Base-by-base conservation (phyloP, 2,329 filamentous ascomycete genomes). In the Alternaria viburni region DNA sequence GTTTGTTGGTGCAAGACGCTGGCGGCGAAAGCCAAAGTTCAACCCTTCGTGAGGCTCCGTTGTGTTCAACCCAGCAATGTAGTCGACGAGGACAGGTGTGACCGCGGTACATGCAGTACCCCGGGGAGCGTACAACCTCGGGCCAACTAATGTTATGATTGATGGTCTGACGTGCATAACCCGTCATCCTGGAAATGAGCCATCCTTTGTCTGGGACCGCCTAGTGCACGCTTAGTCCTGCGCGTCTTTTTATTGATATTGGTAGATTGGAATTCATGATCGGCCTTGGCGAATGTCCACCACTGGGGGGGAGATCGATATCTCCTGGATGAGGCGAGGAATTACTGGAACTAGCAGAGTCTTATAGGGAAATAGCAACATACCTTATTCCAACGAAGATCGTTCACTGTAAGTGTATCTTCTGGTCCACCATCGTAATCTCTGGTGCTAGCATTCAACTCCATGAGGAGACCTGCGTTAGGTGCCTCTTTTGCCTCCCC, bases 371-470 rank as follows among this genome's bases (percentile, higher is more conserved):
- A 13, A 13, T 30, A 30, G 28, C 28, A 30, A 30, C 28, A 66
- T 61, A 79, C 75, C 72, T 75, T 64, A 54, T 72, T 73, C 75
- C 75, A 77, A n/a, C 58, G 57, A 7, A 72, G 63, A 5, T 69
- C 26, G 4, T 64, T 61, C 5, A 70, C 61, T 4, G 65, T 61
- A 21, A 79, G 44, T 10, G 46, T 54, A 45, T 76, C 74, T 7
- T 64, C 62, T 6, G 66, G 51, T 4, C 66, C 68, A 32, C 64
- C 67, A 15, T 71, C 61, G 45, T 75, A 74, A 19, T 71, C 62
- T 7, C 67, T 70, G 3, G 61, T 64, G 5, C 64, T 55, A 2
- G 50, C 49, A 30, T 69, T 44, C 44, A 76, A 52, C 15, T 62
- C 43, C 10, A 63, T 11, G 26, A 28, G 28, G 41, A 26, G 28